phyloP scores from a whole-genome alignment of 2,329 filamentous ascomycete genomes.

The Cladosporium halotolerans region DNA sequence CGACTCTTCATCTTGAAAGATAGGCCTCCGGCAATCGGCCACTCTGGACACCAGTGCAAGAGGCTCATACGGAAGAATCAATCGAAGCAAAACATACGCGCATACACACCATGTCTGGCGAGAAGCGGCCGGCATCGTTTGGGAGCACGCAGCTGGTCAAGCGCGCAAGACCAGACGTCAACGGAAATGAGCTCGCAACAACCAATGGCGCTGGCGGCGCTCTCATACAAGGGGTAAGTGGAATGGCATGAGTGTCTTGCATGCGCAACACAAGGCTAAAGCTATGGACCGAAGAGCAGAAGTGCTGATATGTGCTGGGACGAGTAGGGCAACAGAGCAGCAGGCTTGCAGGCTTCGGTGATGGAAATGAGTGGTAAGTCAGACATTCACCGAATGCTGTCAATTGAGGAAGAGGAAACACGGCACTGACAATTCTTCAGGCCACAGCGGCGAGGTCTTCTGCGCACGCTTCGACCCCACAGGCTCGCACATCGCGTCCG shows the following conservation, averaged over 20 bases:
- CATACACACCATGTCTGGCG: constrained; percentile 63
- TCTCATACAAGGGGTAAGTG: constrained; percentile 52
- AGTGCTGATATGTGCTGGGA: constrained; percentile 19
- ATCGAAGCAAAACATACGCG: too few species aligned
- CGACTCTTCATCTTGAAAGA: too few species aligned
- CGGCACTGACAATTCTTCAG: constrained; percentile 28
- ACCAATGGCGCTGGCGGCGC: constrained; percentile 53
- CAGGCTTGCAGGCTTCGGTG: constrained; percentile 77
- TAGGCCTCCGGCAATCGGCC: too few species aligned
- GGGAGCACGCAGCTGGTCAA: constrained; percentile 78
- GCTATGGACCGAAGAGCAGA: constrained; percentile 14
- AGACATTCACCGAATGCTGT: not conserved
- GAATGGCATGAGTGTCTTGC: not conserved
- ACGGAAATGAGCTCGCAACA: constrained; percentile 50
- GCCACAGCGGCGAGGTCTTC: constrained; percentile 77
- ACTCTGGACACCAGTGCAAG: too few species aligned
- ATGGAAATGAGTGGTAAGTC: constrained; percentile 79
- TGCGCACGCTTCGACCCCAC: constrained; percentile 82
- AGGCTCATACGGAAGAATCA: not conserved
- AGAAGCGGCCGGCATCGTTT: constrained; percentile 84
- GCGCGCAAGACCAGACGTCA: constrained; percentile 67
- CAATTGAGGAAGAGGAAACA: not conserved
- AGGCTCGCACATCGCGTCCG: constrained; percentile 84
- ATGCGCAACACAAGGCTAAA: constrained; percentile 16
- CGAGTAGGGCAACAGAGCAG: constrained; percentile 67